Conservation (phyloP, 1,139 yeast genomes). For the Ogataea hybrid region DNA sequence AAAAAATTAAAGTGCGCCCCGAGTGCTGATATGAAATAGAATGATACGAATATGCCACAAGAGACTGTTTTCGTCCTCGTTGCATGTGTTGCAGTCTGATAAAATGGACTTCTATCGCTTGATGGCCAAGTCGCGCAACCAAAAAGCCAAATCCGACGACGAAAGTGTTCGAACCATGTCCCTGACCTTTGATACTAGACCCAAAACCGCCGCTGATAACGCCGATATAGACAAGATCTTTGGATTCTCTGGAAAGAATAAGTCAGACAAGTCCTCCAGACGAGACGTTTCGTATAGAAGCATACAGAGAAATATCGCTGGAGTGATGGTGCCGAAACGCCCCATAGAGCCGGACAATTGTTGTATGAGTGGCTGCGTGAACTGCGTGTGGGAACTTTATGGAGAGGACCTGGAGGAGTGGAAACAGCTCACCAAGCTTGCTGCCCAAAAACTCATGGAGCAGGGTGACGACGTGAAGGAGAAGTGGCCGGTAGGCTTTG, state of each 20-base stretch:
- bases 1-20: neutral
- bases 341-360: constrained; percentile 94
- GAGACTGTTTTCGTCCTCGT: neutral
- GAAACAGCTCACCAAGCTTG: constrained; percentile 58
- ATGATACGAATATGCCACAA: constrained; percentile 4
- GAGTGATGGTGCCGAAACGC: constrained; percentile 70
- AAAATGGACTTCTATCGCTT: constrained; percentile 20
- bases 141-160: constrained; percentile 11
- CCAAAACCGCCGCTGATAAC: constrained; percentile 14
- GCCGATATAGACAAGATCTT: constrained; percentile 28
- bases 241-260: constrained; percentile 29
- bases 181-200: constrained; percentile 25
- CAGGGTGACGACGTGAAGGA: constrained; percentile 36
- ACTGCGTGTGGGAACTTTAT: constrained; percentile 95
- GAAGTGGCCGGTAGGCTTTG: constrained; percentile 78
- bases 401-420: constrained; percentile 86
- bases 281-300: constrained; percentile 33
- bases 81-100: constrained; percentile 1
- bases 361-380: constrained; percentile 96
- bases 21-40: neutral
- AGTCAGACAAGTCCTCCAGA: constrained; percentile 31
- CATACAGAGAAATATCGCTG: constrained; percentile 47
- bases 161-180: constrained; percentile 8
- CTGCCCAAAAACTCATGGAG: constrained; percentile 48
- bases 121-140: constrained; percentile 16